Base-by-base conservation (phyloP, 2,329 filamentous ascomycete genomes). In the Penicillium sp. region DNA sequence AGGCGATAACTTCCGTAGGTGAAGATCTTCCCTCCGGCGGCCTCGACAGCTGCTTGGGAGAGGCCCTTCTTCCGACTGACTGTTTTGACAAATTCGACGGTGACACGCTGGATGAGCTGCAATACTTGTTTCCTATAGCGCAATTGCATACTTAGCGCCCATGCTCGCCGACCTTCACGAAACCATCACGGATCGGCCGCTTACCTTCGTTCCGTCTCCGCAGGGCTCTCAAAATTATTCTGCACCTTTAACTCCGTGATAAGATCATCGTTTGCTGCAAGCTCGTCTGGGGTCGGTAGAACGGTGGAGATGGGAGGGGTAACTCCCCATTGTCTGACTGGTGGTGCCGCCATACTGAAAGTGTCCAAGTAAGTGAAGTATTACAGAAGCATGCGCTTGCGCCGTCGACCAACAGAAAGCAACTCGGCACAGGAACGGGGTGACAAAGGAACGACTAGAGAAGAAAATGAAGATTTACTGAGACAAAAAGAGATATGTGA, bases 1-100 rank as follows among this genome's bases (percentile, higher is more conserved):
- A 98, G 77, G 34, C 90, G 85, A 69, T 91, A 98, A 70, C 93
- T 97, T 56, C 93, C 93, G 69, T 93, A 98, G 1, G 91, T 94
- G 68, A 95, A 95, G 58, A 98, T 83, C 72, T 91, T 93, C 57
- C 90, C 93, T 46, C 90, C 87, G 5, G 90, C 87, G 63, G 85
- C 84, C 59, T 90, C 87, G 40, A 93, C 80, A 40, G 93, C 80
- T 29, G 83, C 82, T 37, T 87, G 80, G 40, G 89, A 85, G 44
- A 91, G 77, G 43, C 78, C 83, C 67, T 85, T 89, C 62, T 81
- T 78, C 57, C 78, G 77, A 57, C 88, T 87, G 9, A 95, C 89
- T 56, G 82, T 78, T 67, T 84, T 84, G 49, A 98, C 87, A 61
- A 98, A 95, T 59, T 91, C 88, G 64, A 90, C 77, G 53, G 88